These are phyloP conservation scores for Mesembryanthemum crystallinum DNA, from an alignment of 148 eudicot species.

Conservation along the genomic window DNA sequence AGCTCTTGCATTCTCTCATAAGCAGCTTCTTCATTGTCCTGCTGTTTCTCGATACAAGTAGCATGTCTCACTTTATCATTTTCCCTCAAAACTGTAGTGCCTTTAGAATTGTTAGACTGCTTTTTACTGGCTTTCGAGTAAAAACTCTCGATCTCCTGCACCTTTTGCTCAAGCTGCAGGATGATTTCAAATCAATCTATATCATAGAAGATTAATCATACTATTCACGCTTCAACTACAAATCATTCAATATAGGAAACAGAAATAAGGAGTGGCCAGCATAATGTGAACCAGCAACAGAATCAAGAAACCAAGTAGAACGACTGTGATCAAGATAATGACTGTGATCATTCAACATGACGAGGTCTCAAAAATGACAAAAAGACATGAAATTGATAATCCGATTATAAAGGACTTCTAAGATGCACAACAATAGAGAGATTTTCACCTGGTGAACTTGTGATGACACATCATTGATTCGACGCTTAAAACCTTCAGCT, in stretches of 20 bases:
- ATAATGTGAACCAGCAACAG: too few species aligned
- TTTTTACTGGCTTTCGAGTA: conserved; percentile 19
- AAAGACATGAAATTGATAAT: too few species aligned
- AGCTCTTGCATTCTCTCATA: conserved; percentile 82
- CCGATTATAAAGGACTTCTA: too few species aligned
- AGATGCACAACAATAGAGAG: too few species aligned
- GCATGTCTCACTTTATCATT: conserved; percentile 51
- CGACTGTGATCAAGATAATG: too few species aligned
- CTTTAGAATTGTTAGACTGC: conserved; percentile 1
- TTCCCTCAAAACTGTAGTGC: conserved; percentile 19
- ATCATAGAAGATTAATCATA: not conserved
- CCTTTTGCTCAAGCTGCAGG: conserved; percentile 26
- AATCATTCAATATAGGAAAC: not conserved
- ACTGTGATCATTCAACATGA: too few species aligned
- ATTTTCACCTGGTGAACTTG: conserved; percentile 19
- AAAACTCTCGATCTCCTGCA: conserved; percentile 24
- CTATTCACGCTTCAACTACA: not conserved
- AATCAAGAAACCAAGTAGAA: too few species aligned
- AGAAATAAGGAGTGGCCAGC: too few species aligned
- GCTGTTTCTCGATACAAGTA: conserved; percentile 45
- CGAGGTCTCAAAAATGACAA: too few species aligned
- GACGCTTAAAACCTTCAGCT: conserved; percentile 6
- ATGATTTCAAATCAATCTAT: not conserved
- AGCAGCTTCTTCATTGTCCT: conserved; percentile 50
- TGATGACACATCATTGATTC: conserved; percentile 9